A percentile compares a stretch with the other conserved stretches of the same genome.
Conservation (phyloP, 192 early-diverging fungal genomes). For the Diversispora epigaea region DNA sequence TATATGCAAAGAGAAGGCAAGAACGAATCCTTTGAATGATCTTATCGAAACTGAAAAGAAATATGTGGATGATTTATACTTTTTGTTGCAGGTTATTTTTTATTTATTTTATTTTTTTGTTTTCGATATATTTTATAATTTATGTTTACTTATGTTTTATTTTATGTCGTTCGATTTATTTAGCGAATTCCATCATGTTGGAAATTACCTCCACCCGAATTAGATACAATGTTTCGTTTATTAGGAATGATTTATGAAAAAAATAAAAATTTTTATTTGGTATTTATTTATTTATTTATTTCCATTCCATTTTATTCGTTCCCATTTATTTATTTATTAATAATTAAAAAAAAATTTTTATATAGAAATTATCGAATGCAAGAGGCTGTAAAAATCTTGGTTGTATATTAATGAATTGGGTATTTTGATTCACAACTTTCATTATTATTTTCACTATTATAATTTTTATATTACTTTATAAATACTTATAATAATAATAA, state of each 20-base stretch:
- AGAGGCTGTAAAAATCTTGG: too few species aligned
- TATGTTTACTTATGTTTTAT: slow-evolving; percentile 6
- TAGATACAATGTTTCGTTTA: slow-evolving; percentile 47
- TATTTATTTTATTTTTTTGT: slow-evolving; percentile 1
- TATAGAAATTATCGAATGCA: not conserved
- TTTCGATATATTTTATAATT: not conserved
- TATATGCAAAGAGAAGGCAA: slow-evolving; percentile 38
- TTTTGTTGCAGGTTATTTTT: slow-evolving; percentile 51
- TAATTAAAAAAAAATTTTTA: not conserved
- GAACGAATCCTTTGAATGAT: slow-evolving; percentile 49
- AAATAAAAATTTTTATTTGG: slow-evolving; percentile 51
- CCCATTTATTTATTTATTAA: not conserved
- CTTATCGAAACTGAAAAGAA: slow-evolving; percentile 55
- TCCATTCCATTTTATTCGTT: not conserved
- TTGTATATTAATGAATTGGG: too few species aligned
- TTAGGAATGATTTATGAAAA: slow-evolving; percentile 50
- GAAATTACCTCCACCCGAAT: slow-evolving; percentile 51
- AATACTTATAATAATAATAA: not conserved
- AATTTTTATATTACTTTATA: not conserved
- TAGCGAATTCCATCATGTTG: slow-evolving; percentile 57
- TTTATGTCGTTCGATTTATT: not conserved
- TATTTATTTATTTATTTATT: slow-evolving; percentile 12
- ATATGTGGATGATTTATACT: slow-evolving; percentile 52
- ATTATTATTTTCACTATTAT: too few species aligned
- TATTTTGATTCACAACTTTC: too few species aligned